A percentile compares a stretch with the other conserved stretches of the same genome.
These are phyloP conservation scores for Umbelopsis sp. DNA, from an alignment of 371 early-diverging fungal genomes.

Conservation along the genomic window DNA sequence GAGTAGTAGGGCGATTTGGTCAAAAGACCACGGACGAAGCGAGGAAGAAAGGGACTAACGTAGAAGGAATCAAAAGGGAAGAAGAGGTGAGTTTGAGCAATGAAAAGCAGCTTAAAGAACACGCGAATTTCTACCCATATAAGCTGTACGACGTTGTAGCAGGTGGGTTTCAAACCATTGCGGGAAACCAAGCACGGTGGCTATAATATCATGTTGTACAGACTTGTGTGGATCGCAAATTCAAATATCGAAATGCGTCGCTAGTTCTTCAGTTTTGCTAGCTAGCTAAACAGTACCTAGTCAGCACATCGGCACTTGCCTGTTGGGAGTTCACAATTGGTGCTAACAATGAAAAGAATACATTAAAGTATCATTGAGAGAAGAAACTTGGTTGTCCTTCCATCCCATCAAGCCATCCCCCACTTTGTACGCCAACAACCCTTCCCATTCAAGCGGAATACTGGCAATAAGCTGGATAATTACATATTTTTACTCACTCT, in stretches of 20 bases:
- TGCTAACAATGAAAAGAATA: not conserved
- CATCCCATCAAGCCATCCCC: not conserved
- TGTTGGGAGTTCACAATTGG: not conserved
- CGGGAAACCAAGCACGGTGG: constrained; percentile 19
- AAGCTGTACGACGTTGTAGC: constrained; percentile 11
- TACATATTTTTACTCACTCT: no score
- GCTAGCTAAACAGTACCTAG: constrained; percentile 18
- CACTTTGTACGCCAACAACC: no score
- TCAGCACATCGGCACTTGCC: not conserved
- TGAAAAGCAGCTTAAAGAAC: constrained; percentile 5
- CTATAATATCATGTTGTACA: constrained; percentile 10
- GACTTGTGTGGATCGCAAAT: constrained; percentile 1
- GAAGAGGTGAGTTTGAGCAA: constrained; percentile 1
- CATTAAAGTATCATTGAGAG: not conserved
- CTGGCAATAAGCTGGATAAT: no score
- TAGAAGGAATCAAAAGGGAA: constrained; percentile 12
- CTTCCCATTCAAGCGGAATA: no score
- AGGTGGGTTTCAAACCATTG: constrained; percentile 19
- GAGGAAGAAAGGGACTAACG: not conserved
- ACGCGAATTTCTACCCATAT: constrained; percentile 6
- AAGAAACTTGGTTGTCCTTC: not conserved
- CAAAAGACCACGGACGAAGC: constrained; percentile 2
- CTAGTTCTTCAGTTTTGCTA: not conserved
- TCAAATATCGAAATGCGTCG: no score
- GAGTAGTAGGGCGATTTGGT: constrained; percentile 1